phyloP scores from a whole-genome alignment of 768 basidiomycete species.

The Serendipita sp. region DNA sequence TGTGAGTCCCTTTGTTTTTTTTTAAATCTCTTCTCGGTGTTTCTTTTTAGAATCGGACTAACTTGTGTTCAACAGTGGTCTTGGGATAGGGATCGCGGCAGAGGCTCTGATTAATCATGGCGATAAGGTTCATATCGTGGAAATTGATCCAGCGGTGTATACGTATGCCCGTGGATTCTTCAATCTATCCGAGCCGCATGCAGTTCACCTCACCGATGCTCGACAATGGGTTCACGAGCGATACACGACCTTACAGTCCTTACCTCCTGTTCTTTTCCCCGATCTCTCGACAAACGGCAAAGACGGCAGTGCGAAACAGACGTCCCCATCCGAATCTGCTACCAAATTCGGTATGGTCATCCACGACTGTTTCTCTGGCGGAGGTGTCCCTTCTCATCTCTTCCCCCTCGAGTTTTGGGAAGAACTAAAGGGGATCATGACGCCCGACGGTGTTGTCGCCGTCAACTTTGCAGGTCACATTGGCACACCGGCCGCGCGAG shows the following conservation, averaged over 20 bases:
- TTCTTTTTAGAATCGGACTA: not conserved
- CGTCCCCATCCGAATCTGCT: not conserved
- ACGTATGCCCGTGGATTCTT: conserved; percentile 66
- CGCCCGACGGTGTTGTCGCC: conserved; percentile 57
- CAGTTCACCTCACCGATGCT: conserved; percentile 65
- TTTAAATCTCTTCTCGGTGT: not conserved
- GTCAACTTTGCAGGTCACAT: conserved; percentile 76
- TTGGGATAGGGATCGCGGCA: conserved; percentile 73
- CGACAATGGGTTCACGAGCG: conserved; percentile 42
- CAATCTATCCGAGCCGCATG: conserved; percentile 45
- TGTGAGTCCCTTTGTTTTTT: conserved; percentile 31
- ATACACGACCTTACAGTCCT: conserved; percentile 17
- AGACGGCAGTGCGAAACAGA: not conserved
- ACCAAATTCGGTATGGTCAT: conserved; percentile 52
- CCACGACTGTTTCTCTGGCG: conserved; percentile 91
- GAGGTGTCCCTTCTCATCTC: conserved; percentile 71
- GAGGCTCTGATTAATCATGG: conserved; percentile 54
- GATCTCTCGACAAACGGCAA: conserved; percentile 13
- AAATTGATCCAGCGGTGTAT: conserved; percentile 87
- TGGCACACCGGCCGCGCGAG: conserved; percentile 40
- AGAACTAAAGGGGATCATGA: conserved; percentile 45
- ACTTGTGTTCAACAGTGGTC: conserved; percentile 38
- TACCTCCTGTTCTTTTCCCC: conserved; percentile 4
- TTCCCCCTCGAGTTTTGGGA: conserved; percentile 77
- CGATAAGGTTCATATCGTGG: conserved; percentile 66